A percentile compares a stretch with the other conserved stretches of the same genome.
These are phyloP conservation scores for Aspergillus proliferans DNA, from an alignment of 2,329 filamentous ascomycete species.

Conservation along the genomic window DNA sequence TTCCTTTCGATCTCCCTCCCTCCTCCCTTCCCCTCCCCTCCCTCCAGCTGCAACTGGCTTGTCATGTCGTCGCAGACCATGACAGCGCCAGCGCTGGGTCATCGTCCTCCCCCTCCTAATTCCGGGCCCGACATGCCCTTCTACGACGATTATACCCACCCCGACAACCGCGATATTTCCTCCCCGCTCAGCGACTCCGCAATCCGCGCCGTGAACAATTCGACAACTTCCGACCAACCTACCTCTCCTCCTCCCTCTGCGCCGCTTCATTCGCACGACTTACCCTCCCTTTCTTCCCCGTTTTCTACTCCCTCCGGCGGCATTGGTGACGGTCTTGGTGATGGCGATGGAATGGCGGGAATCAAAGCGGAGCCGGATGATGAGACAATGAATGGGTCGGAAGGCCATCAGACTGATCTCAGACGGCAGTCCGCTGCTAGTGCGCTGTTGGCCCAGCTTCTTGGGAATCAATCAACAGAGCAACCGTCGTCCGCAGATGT, in stretches of 20 bases:
- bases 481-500: neutral
- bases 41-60: slow-evolving; percentile 21
- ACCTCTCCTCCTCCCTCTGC: slow-evolving; percentile 22
- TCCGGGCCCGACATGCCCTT: slow-evolving; percentile 35
- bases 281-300: slow-evolving; percentile 12
- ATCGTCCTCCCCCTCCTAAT: slow-evolving; percentile 37
- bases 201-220: slow-evolving; percentile 34
- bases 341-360: slow-evolving; percentile 14
- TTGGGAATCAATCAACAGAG: slow-evolving; percentile 26
- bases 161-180: slow-evolving; percentile 16
- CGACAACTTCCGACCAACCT: slow-evolving; percentile 19
- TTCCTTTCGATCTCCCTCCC: slow-evolving; percentile 15
- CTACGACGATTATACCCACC: slow-evolving; percentile 28
- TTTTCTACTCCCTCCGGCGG: slow-evolving; percentile 8
- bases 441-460: slow-evolving; percentile 36
- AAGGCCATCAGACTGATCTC: slow-evolving; percentile 24
- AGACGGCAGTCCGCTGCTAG: slow-evolving; percentile 37
- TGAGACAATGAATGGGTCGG: slow-evolving; percentile 11
- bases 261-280: slow-evolving; percentile 19
- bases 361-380: slow-evolving; percentile 29
- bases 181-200: slow-evolving; percentile 32
- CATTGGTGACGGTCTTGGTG: neutral
- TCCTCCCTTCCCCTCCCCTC: slow-evolving; percentile 17
- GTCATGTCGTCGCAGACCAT: slow-evolving; percentile 44
- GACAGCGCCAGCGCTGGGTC: slow-evolving; percentile 42